phyloP scores from a whole-genome alignment of 176 grass and related monocot species.

The Leersia perrieri region DNA sequence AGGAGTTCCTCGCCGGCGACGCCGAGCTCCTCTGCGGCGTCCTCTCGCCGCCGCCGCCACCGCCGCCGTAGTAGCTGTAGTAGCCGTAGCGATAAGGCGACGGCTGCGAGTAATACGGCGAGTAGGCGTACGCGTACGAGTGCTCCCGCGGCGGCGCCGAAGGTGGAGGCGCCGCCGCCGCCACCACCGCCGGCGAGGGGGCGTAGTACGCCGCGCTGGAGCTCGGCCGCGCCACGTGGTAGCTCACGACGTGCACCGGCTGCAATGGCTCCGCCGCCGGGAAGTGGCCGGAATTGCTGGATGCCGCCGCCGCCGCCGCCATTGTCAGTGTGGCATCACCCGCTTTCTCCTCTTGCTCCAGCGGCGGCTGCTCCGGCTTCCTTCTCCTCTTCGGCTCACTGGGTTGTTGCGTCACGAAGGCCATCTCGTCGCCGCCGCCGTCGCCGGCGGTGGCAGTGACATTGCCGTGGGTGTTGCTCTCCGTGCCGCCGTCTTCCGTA shows the following conservation, averaged over 20 bases:
- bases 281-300: not conserved
- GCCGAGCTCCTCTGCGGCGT: not conserved
- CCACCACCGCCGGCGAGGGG: not conserved
- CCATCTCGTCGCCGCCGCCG: not conserved
- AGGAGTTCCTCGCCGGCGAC: conserved; percentile 9
- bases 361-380: not conserved
- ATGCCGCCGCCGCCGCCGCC: not conserved
- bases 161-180: not conserved
- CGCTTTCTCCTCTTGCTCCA: not conserved
- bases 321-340: not conserved
- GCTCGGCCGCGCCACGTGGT: conserved; percentile 40
- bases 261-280: not conserved
- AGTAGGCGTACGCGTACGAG: conserved; percentile 2
- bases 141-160: not conserved
- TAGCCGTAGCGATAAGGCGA: not conserved
- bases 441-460: not conserved
- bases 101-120: not conserved
- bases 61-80: conserved; percentile 17
- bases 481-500: not conserved
- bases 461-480: not conserved
- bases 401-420: not conserved
- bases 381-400: not conserved
- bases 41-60: not conserved
- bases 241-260: conserved; percentile 39
- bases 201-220: conserved; percentile 13